These are phyloP conservation scores for Geranium incanum DNA, from an alignment of 441 rosid species.

Conservation along the genomic window DNA sequence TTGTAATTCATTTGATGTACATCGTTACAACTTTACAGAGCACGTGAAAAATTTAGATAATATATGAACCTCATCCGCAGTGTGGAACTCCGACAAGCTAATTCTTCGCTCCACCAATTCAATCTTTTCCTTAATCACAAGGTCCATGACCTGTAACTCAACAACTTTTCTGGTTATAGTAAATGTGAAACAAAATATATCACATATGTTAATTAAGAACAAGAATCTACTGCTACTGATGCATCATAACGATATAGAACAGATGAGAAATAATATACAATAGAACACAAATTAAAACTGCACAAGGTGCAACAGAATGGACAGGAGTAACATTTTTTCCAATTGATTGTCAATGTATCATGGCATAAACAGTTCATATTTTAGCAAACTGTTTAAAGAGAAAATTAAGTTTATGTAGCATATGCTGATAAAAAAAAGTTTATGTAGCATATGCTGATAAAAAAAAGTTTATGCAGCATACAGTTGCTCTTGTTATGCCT, in stretches of 20 bases:
- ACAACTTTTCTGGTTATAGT: constrained; percentile 5
- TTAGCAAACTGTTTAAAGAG: not conserved
- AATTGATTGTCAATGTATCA: not conserved
- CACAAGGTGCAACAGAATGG: not conserved
- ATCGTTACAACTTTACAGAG: not conserved
- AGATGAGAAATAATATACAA: not conserved
- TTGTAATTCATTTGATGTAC: not conserved
- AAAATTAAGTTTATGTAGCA: no score
- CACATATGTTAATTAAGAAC: not conserved
- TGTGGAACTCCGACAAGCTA: constrained; percentile 76
- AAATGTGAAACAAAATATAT: not conserved
- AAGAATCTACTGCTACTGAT: not conserved
- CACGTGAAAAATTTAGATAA: constrained; percentile 4
- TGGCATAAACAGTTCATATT: not conserved
- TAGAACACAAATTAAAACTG: not conserved
- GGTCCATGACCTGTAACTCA: constrained; percentile 62
- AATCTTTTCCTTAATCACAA: constrained; percentile 55
- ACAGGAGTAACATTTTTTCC: not conserved
- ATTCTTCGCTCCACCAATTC: constrained; percentile 65
- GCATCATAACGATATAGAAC: not conserved
- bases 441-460: not conserved
- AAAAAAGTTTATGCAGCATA: constrained; percentile 22
- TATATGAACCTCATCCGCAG: constrained; percentile 70
- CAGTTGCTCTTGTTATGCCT: constrained; percentile 79
- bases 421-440: no score